phyloP scores from a whole-genome alignment of 2,329 filamentous ascomycete genomes.

The Sclerotinia sclerotiorum region DNA sequence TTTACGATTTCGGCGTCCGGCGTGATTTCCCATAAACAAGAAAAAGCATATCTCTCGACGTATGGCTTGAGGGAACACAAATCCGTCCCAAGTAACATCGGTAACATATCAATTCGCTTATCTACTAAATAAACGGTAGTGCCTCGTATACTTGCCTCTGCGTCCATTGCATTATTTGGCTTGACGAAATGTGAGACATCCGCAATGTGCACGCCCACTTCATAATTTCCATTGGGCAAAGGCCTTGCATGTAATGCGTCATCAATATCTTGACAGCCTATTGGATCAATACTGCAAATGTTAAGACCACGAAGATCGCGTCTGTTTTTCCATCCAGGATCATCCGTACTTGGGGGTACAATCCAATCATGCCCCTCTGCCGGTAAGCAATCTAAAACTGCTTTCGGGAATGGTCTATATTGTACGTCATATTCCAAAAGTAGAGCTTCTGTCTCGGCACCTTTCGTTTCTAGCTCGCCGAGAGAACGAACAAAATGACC shows the following conservation, averaged over 20 bases:
- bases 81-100: constrained; percentile 92
- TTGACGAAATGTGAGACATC: constrained; percentile 99
- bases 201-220: constrained; percentile 97
- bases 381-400: constrained; percentile 89
- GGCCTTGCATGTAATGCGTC: constrained; percentile 87
- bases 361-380: constrained; percentile 91
- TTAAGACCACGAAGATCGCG: constrained; percentile 81
- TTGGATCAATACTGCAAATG: constrained; percentile 96
- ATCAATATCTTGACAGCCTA: constrained; percentile 96
- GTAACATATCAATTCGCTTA: constrained; percentile 99
- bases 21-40: constrained; percentile 84
- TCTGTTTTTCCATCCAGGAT: constrained; percentile 84
- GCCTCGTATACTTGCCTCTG: constrained; percentile 87
- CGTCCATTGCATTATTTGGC: constrained; percentile 95
- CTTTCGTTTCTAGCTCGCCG: constrained; percentile 92
- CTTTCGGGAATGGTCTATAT: constrained; percentile 94
- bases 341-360: constrained; percentile 74
- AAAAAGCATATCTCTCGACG: constrained; percentile 90
- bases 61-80: constrained; percentile 96
- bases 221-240: constrained; percentile 88
- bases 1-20: constrained; percentile 80
- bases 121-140: constrained; percentile 98
- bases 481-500: constrained; percentile 93
- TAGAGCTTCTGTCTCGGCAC: constrained; percentile 94
- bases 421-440: constrained; percentile 96